These are phyloP conservation scores for Cucumis cinereus DNA, from an alignment of 306 rosid species.

Conservation along the genomic window DNA sequence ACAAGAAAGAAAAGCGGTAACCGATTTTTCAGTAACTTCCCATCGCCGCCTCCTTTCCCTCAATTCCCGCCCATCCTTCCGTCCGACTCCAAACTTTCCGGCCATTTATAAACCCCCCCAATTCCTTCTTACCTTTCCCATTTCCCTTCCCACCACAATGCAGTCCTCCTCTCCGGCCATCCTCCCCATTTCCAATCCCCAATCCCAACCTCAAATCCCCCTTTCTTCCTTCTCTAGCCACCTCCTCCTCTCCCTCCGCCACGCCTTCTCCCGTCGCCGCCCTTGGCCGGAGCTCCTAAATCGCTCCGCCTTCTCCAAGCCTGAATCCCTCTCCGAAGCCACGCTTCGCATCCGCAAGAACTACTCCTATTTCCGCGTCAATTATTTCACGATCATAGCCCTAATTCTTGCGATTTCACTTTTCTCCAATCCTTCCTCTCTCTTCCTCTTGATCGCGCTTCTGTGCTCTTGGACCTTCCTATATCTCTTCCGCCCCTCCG, in stretches of 20 bases:
- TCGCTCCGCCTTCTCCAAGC: constrained; percentile 62
- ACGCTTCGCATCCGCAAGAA: constrained; percentile 75
- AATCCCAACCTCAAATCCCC: constrained; percentile 34
- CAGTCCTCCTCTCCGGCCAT: constrained; percentile 36
- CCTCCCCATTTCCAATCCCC: constrained; percentile 41
- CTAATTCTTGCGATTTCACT: constrained; percentile 52
- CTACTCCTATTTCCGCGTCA: constrained; percentile 73
- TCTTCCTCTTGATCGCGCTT: constrained; percentile 46
- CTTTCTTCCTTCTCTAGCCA: constrained; percentile 44
- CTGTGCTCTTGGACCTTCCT: constrained; percentile 83
- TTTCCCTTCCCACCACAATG: constrained; percentile 10
- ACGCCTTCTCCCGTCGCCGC: constrained; percentile 72
- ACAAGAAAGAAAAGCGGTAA: neutral
- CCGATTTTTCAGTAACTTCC: neutral
- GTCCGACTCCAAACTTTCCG: neutral
- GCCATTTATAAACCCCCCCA: neutral
- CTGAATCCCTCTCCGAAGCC: constrained; percentile 71
- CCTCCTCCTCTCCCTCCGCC: constrained; percentile 42
- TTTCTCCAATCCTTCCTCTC: constrained; percentile 57
- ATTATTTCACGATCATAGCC: constrained; percentile 46
- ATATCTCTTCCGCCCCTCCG: constrained; percentile 87
- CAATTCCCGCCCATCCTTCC: neutral
- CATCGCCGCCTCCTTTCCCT: neutral
- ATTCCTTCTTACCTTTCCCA: neutral
- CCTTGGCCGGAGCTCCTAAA: constrained; percentile 76